phyloP scores from a whole-genome alignment of 176 grass and related monocot species.

The Olyra latifolia region DNA sequence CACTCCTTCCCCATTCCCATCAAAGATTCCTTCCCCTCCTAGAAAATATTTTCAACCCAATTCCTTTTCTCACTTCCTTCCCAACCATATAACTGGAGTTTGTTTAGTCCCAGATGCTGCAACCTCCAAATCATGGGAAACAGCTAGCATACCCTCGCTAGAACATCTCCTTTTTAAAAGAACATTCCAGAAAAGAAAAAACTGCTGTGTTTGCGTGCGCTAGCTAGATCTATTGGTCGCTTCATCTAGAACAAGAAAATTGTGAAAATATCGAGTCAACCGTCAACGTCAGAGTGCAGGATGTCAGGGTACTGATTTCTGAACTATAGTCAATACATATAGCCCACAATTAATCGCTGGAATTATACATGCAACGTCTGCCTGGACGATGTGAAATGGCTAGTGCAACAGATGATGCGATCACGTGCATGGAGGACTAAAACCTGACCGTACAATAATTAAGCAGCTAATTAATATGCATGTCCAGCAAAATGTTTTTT shows the following conservation, averaged over 20 bases:
- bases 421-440: neutral
- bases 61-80: too few relatives aligned
- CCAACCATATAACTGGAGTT: too few relatives aligned
- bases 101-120: neutral
- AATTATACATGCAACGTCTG: neutral
- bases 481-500: neutral
- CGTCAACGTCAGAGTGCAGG: too few relatives aligned
- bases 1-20: too few relatives aligned
- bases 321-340: neutral
- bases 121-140: neutral
- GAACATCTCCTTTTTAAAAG: neutral
- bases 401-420: neutral
- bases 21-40: too few relatives aligned
- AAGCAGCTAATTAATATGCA: neutral
- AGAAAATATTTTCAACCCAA: too few relatives aligned
- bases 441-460: neutral
- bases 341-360: neutral
- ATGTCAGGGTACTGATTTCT: neutral
- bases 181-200: neutral
- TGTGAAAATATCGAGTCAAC: neutral
- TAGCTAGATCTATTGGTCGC: neutral
- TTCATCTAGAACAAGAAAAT: slow-evolving; percentile 21
- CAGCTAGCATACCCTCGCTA: neutral
- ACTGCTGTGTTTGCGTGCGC: neutral
- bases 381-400: neutral